phyloP scores from a whole-genome alignment of 1,284 basidiomycete genomes.

The Abortiporus biennis region DNA sequence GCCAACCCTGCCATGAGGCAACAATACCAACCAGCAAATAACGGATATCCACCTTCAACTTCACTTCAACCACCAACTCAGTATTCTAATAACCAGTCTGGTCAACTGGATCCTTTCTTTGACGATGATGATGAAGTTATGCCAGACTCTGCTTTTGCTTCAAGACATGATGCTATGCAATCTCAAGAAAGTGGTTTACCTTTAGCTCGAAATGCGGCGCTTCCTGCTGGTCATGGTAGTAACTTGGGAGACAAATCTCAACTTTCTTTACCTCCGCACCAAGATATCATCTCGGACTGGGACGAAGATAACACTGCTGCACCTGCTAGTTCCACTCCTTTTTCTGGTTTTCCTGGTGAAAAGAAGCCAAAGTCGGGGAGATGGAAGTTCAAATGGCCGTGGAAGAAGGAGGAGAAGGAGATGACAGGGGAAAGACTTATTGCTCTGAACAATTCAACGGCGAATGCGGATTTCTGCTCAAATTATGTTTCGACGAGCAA shows the following conservation, averaged over 20 bases:
- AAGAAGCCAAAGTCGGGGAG: slow-evolving; percentile 16
- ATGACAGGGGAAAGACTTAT: slow-evolving; percentile 65
- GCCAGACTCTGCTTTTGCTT: slow-evolving; percentile 55
- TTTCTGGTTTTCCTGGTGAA: slow-evolving; percentile 37
- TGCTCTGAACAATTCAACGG: slow-evolving; percentile 63
- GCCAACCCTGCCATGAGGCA: slow-evolving; percentile 62
- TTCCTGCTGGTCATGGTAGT: slow-evolving; percentile 49
- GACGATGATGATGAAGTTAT: slow-evolving; percentile 59
- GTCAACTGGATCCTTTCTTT: slow-evolving; percentile 73
- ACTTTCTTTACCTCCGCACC: slow-evolving; percentile 29
- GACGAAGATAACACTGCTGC: slow-evolving; percentile 51
- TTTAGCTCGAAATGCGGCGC: slow-evolving; percentile 48
- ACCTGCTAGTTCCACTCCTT: slow-evolving; percentile 30
- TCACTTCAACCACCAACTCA: slow-evolving; percentile 11
- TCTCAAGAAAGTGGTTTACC: slow-evolving; percentile 68
- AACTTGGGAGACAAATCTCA: no score
- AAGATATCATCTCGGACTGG: slow-evolving; percentile 59
- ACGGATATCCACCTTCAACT: slow-evolving; percentile 50
- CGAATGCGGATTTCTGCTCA: slow-evolving; percentile 62
- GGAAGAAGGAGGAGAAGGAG: slow-evolving; percentile 62
- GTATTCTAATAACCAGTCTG: slow-evolving; percentile 15
- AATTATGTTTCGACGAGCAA: slow-evolving; percentile 96
- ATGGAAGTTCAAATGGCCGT: slow-evolving; percentile 72
- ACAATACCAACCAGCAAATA: slow-evolving; percentile 51
- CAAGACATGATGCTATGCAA: slow-evolving; percentile 42